Base-by-base conservation (phyloP, 352 stramenopile genomes). In the Phytophthora ramorum region DNA sequence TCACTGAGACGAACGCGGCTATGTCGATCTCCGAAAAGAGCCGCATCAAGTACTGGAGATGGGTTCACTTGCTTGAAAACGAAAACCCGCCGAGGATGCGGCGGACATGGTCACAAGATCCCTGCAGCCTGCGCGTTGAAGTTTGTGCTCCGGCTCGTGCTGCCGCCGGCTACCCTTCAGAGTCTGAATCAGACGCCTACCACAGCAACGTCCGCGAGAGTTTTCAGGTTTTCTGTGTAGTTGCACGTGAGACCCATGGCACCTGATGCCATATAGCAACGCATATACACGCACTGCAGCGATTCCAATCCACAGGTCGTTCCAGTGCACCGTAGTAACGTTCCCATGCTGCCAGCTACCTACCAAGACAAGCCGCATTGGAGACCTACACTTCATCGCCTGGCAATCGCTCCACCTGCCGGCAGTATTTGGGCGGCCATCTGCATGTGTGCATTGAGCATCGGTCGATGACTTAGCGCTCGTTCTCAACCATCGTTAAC, bases 1-100 rank as follows among this genome's bases (percentile, higher is more conserved):
- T 37, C 17, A 5, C 22, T 56, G 35, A 54, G 19, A 69, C 47
- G 8, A 72, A 71, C 43, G 40, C 20, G 43, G 68, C 61, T 67
- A 67, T 67, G 50, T 60, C 40, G 48, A 57, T 49, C 56, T 32
- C 58, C 28, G 74, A 61, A 64, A 58, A 63, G 32, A 37, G 56
- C 58, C 24, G 68, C 41, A 48, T 45, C 72, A 22, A 16, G 14
- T 7, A 44, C 7, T 24, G 45, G 65, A 60, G 73, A 77, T 58
- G 67, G 67, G 24, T 46, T 52, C 12, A 28, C 10, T 45, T 45
- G 37, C 34, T 40, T 40, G 8, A 40, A 40, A 28, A 28, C n/a
- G n/a, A 5, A 6, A 6, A 28, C 24, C 24, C 24, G 24, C 24
- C 24, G 24, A n/a, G n/a, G n/a, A n/a, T n/a, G n/a, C 26, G 26